Base-by-base conservation (phyloP, 2,329 filamentous ascomycete species). In the Aureobasidium melanogenum region DNA sequence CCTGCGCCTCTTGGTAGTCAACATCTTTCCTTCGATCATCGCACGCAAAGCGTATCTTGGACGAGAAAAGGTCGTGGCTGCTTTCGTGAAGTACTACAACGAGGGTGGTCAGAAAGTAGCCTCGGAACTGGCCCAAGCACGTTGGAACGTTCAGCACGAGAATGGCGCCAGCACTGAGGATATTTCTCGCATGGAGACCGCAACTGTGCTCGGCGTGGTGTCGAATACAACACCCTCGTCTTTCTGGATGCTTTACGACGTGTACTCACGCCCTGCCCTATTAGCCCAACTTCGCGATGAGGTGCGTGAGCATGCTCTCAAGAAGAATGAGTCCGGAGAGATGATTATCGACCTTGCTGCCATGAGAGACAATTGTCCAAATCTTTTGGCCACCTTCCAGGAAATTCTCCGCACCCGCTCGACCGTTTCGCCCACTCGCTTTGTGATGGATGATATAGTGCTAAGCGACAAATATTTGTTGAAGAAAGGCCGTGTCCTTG, bases 381-480 rank as follows among this genome's bases (percentile, higher is more conserved):
- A 75, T 2, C 66, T 75, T 0, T 43, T 76, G 2, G 74, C 74
- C 3, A 64, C 69, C 0, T 71, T 72, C 55, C 72, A 77, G 43
- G 75, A 77, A 64, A 72, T 73, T 0, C 67, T 80, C 58, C 76
- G 79, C 5, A 60, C 79, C 0, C 68, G 65, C n/a, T 75, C 75
- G 28, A 72, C 73, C 4, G 68, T 71, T 4, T 66, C 73, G 6
- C 73, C 74, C 8, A 73, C 71, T 22, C 73, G 79, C 9, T 68
- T 70, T 12, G 73, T 80, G 15, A 65, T 71, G 8, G 63, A 72
- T 30, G 78, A 80, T 47, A 76, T 75, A 0, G 58, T 75, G 3
- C 65, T 79, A n/a, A 30, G 32, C 39, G 70, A 75, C 60, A 71
- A 69, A 3, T 79, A 76, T 61, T 70, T 76, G 17, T 69, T 80